A percentile compares a stretch with the other conserved stretches of the same genome.
Conservation (phyloP, 805 yeast species). For the Isabelozyma pseudorhagii region DNA sequence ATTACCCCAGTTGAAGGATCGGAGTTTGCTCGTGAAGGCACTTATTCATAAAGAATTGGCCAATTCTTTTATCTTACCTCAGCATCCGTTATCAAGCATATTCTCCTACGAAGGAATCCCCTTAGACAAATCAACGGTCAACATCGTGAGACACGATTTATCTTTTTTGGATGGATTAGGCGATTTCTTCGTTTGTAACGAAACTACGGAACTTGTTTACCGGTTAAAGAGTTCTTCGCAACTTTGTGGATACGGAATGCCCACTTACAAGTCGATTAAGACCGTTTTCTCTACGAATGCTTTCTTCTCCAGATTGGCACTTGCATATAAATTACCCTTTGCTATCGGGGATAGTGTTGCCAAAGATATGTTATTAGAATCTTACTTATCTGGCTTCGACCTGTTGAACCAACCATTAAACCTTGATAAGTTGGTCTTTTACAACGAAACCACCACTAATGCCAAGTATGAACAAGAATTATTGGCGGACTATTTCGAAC, state of each 20-base stretch:
- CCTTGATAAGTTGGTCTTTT: neutral
- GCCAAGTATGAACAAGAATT: slow-evolving; percentile 36
- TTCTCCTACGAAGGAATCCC: slow-evolving; percentile 15
- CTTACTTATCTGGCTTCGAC: slow-evolving; percentile 24
- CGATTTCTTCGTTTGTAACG: slow-evolving; percentile 37
- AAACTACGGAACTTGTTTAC: slow-evolving; percentile 31
- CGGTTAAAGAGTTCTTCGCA: slow-evolving; percentile 11
- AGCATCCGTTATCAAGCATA: slow-evolving; percentile 22
- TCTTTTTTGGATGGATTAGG: slow-evolving; percentile 42
- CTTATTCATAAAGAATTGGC: slow-evolving; percentile 38
- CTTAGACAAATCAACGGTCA: slow-evolving; percentile 15
- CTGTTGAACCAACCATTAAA: slow-evolving; percentile 6
- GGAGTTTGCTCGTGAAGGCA: slow-evolving; percentile 27
- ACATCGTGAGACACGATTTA: slow-evolving; percentile 28
- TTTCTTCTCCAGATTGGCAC: slow-evolving; percentile 30
- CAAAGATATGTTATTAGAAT: slow-evolving; percentile 13
- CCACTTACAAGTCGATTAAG: slow-evolving; percentile 24
- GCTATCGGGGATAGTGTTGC: slow-evolving; percentile 32
- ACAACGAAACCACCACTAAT: neutral
- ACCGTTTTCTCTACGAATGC: slow-evolving; percentile 38
- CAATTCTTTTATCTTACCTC: slow-evolving; percentile 22
- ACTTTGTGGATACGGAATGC: slow-evolving; percentile 19
- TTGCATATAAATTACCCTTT: slow-evolving; percentile 31
- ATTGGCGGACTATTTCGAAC: slow-evolving; percentile 40
- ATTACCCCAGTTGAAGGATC: slow-evolving; percentile 29